These are phyloP conservation scores for Mycena galopus DNA, from an alignment of 768 basidiomycete species.

Conservation along the genomic window DNA sequence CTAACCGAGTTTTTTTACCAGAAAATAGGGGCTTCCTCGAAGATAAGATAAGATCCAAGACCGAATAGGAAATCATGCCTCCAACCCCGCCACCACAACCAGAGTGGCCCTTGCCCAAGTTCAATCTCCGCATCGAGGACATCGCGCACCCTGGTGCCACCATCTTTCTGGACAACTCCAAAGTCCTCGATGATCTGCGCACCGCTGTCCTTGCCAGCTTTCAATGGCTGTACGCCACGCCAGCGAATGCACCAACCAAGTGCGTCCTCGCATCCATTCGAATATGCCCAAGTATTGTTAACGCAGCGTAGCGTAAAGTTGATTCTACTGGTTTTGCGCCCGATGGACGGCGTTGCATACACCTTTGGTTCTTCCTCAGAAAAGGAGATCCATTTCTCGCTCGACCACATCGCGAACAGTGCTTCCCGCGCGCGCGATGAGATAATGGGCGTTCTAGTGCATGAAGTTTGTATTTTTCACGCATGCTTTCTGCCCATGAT, in stretches of 20 bases:
- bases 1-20: too few species aligned
- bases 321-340: conserved; percentile 70
- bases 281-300: background rate
- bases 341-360: conserved; percentile 80
- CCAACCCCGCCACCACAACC: conserved; percentile 38
- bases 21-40: background rate
- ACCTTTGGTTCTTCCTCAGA: conserved; percentile 65
- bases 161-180: conserved; percentile 67
- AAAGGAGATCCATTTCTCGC: conserved; percentile 84
- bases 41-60: background rate
- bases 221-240: conserved; percentile 55
- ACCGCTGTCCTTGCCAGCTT: conserved; percentile 65
- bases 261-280: conserved; percentile 31
- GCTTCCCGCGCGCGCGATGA: conserved; percentile 64
- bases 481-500: conserved; percentile 43
- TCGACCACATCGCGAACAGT: conserved; percentile 68
- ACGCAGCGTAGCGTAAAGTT: conserved; percentile 58
- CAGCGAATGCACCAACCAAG: conserved; percentile 53
- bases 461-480: conserved; percentile 51
- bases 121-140: conserved; percentile 70
- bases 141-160: conserved; percentile 68
- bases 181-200: conserved; percentile 55
- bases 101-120: conserved; percentile 67
- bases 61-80: conserved; percentile 29
- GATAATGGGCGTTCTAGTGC: conserved; percentile 77